Base-by-base conservation (phyloP, 345 rosid species). In the Dovyalis caffra region DNA sequence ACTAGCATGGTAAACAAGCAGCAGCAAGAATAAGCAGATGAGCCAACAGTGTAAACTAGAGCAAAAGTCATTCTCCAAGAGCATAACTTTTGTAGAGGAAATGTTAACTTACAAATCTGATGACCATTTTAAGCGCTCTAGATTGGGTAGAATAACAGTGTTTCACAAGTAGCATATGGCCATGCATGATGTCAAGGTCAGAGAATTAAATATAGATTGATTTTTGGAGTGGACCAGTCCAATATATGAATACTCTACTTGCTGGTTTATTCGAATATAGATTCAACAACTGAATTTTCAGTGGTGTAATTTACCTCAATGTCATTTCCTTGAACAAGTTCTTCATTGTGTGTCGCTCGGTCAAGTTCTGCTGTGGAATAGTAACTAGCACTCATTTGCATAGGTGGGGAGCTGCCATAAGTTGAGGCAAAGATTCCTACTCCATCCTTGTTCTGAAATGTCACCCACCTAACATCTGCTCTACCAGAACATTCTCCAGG, bases 321-420 rank as follows among this genome's bases (percentile, higher is more conserved):
- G 77, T 74, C 76, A 45, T 93, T 83, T 77, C 92, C 94, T 78
- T 77, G 81, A 43, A 85, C 74, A 33, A 93, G 98, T 51, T 91
- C 87, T 81, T 93, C 96, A 63, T 88, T 79, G 57, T 81, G 97
- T 5, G 83, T 90, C 68, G 99, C 96, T 8, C 87, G 85, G 66
- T 93, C 86, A 74, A 93, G 97, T 83, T 91, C 97, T 6, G 70
- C 49, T 0, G 86, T 87, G 65, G 90, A 78, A 77, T 88, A 91
- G 82, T 91, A 90, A 85, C 98, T 93, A 60, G 94, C 98, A 86
- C 77, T 95, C 88, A 95, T 86, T 84, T 95, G 98, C 96, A 95
- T 86, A 33, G 98, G 95, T 10, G 98, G 86, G 73, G 95, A 91
- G 80, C 71, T 79, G 64, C 88, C 93, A 68, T 86, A 93, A 20